Percentiles rank a stretch among this genome's conserved stretches.
Evolutionary conservation across 805 yeast species (phyloP).

Genomic region (Pichia thaimueangensis): DNA sequence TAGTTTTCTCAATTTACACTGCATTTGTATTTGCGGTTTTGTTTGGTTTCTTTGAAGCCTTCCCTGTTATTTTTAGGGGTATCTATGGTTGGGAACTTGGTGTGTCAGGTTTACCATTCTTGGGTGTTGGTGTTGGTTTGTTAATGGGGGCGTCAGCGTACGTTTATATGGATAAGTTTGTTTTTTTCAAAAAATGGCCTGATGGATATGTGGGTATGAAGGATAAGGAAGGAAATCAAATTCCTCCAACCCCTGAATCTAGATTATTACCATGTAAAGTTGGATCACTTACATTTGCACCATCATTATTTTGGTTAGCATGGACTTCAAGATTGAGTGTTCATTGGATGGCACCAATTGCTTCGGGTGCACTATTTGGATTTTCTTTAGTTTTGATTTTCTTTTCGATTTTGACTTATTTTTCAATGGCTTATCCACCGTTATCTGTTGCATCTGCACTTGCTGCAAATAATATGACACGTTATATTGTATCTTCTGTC

Average conservation of each 20-base stretch:
- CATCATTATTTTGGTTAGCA: slow-evolving; percentile 72
- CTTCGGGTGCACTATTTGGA: slow-evolving; percentile 76
- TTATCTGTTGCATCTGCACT: slow-evolving; percentile 75
- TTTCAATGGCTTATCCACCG: slow-evolving; percentile 69
- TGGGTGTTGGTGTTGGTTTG: slow-evolving; percentile 68
- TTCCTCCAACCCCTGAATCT: slow-evolving; percentile 54
- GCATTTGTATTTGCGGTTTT: slow-evolving; percentile 73
- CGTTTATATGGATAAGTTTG: slow-evolving; percentile 40
- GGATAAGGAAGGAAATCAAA: slow-evolving; percentile 49
- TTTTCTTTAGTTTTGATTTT: slow-evolving; percentile 67
- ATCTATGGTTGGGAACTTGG: slow-evolving; percentile 55
- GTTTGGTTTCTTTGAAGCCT: slow-evolving; percentile 77
- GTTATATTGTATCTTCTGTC: slow-evolving; percentile 70
- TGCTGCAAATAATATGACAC: slow-evolving; percentile 78
- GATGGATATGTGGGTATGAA: slow-evolving; percentile 55
- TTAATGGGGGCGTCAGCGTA: slow-evolving; percentile 48
- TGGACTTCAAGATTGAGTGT: slow-evolving; percentile 60
- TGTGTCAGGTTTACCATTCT: slow-evolving; percentile 60
- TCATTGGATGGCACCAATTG: slow-evolving; percentile 73
- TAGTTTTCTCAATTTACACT: slow-evolving; percentile 60
- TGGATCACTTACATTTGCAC: slow-evolving; percentile 62
- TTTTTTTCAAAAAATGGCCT: slow-evolving; percentile 49
- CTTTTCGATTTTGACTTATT: slow-evolving; percentile 62
- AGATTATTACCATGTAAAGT: slow-evolving; percentile 55
- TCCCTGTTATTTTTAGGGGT: slow-evolving; percentile 66